Base-by-base conservation (phyloP, 495 filamentous ascomycete genomes). In the Eremomyces bilateralis region DNA sequence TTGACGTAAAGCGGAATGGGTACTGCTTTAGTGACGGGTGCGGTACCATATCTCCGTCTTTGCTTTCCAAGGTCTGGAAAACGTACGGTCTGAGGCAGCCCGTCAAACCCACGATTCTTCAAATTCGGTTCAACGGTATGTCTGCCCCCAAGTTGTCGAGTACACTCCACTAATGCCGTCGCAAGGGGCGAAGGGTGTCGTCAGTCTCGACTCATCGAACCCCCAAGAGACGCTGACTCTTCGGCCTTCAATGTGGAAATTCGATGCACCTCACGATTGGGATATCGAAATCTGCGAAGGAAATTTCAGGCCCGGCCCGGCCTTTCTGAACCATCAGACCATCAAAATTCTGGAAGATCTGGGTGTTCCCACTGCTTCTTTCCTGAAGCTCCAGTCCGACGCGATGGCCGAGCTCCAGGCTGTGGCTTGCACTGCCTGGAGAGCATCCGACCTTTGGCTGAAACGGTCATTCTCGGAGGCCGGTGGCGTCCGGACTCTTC, bases 331-430 rank as follows among this genome's bases (percentile, higher is more conserved):
- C 46, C 67, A 71, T 1, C 76, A 76, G 33, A 50, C 80, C 22
- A 79, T 91, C 46, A 85, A 90, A 48, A 78, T 85, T 19, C 47
- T 90, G 20, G 81, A 91, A 42, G 81, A 88, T 42, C 60, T 74
- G 20, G 52, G 59, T 1, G 69, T 77, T 0, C 47, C 58, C 0
- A 43, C 49, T 4, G 21, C 54, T 0, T 66, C 63, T 43, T 81
- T 90, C 44, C 49, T 75, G 6, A 38, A 61, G 0, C 56, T 74
- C 0, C 79, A 84, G 48, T 49, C 49, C 1, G 47, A 51, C 24
- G 69, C 67, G 24, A 51, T 88, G 0, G 37, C 62, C 1, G 49
- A 60, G 13, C 58, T 91, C 5, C 59, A 69, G 1, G 44, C 49
- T 20, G 63, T 73, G 11, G 73, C 71, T 0, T 46, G 50, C 0